phyloP scores from a whole-genome alignment of 306 rosid genomes.

The Vigna unguiculata region DNA sequence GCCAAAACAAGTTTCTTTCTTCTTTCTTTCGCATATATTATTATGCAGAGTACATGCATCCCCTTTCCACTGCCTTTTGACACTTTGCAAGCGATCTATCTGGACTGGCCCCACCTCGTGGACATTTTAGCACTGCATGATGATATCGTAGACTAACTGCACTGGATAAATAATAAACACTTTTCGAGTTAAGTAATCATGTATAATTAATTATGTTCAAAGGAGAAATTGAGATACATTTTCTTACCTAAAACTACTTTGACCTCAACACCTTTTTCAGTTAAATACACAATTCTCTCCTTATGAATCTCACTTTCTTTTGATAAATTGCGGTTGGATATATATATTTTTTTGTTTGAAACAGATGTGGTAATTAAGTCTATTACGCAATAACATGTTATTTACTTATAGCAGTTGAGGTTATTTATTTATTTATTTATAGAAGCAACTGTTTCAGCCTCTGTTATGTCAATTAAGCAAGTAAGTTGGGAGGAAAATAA shows the following conservation, averaged over 20 bases:
- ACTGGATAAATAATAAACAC: neutral
- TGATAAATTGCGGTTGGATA: neutral
- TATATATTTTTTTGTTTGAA: too few species aligned
- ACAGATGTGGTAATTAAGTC: too few species aligned
- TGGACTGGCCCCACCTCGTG: constrained; percentile 57
- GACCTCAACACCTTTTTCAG: neutral
- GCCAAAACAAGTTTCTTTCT: constrained; percentile 32
- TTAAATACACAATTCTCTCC: neutral
- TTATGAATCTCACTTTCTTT: neutral
- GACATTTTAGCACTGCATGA: constrained; percentile 49
- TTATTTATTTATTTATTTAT: neutral
- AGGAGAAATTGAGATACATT: neutral
- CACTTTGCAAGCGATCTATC: constrained; percentile 58
- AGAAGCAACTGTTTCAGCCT: neutral
- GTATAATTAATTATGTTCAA: neutral
- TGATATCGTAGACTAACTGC: constrained; percentile 56
- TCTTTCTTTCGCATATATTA: neutral
- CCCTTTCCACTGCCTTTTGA: constrained; percentile 48
- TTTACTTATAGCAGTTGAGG: too few species aligned
- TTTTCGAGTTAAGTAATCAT: neutral
- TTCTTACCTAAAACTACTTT: neutral
- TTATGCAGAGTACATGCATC: constrained; percentile 41
- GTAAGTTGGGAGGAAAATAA: neutral
- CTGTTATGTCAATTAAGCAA: neutral
- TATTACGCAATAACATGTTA: too few species aligned